Base-by-base conservation (phyloP, 2,329 filamentous ascomycete species). In the Aphanocladium album region DNA sequence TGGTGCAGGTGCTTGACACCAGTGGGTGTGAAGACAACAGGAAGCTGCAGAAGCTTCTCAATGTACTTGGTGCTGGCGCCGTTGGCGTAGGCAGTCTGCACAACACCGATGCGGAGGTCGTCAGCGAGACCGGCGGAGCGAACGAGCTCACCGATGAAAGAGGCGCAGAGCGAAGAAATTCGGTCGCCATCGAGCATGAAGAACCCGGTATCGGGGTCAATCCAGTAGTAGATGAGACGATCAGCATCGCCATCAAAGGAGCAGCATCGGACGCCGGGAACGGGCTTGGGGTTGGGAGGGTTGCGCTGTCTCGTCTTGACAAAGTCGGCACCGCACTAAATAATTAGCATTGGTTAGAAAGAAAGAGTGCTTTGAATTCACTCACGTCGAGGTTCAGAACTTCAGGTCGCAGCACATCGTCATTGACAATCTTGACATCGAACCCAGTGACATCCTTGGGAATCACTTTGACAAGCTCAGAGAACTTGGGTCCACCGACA, bases 1-100 rank as follows among this genome's bases (percentile, higher is more conserved):
- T 98, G 95, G 77, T 99, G 95, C 64, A 99, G 84, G 76, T 97
- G 90, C 81, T 99, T 99, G 64, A 99, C 95, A 66, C 95, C 95
- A 0, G 95, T 99, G 16, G 91, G 88, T 1, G 95, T 98, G 82
- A 90, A 96, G 62, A 96, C 88, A 23, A 96, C 91, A 53, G 93
- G 93, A 46, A 99, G 86, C 70, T 90, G 89, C 60, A 98, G 83
- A 65, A 90, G 89, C 73, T 95, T 90, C 72, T 91, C 86, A 59
- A 99, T 89, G 75, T 96, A 98, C 69, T 89, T 88, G 37, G 95
- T 98, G 72, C 91, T 93, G 25, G 93, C 89, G 54, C 95, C 95
- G 74, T 99, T 99, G 73, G 95, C 95, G 73, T 99, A 99, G 21
- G 95, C 95, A 1, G 95, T 99, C 77, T 99, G 95, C 14, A 99